Evolutionary conservation across 179 eudicot species (phyloP), one percentile per base, ranked within the genome.

Genomic region (Sideroxylon spinosum): DNA sequence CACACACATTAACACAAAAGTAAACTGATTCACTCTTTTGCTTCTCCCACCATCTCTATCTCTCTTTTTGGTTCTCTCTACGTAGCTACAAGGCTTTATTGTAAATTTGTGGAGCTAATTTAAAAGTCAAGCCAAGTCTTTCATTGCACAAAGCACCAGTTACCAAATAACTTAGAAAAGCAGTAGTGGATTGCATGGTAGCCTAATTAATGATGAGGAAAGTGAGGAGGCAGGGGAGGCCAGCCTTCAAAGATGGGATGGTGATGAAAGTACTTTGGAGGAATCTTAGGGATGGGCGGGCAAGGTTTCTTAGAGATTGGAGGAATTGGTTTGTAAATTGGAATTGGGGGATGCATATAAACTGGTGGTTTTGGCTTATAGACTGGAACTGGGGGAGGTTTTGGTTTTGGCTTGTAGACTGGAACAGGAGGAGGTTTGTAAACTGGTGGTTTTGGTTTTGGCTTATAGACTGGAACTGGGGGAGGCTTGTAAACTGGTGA

Each of bases 381-480:
- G 0, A 73, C 13, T 0, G 77, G 82, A 6, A 80, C 81, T 0
- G 82, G 86, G 4, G 20, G 52, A 16, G 86, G 84, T 59, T 81
- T 85, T 37, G 44, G 44, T 17, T n/a, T 56, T 29, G 83, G 83
- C 17, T 75, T 75, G 80, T 70, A 79, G 5, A 79, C 60, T 12
- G 86, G 86, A 12, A 55, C 63, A 0, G 76, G 80, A 22, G 76
- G 76, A 0, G 48, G 69, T 61, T 74, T 68, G 76, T 76, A 70
- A 2, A 81, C 28, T 19, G 83, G 83, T 64, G 73, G 1, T 5
- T 9, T 29, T 53, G 75, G 62, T 6, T 72, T 72, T 53, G 81
- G 81, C 29, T 82, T 57, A 53, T 71, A 79, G 32, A 76, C 62
- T 49, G 85, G 66, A 6, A 66, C 48, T 0, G 73, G 73, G 0